A percentile compares a stretch with the other conserved stretches of the same genome.
phyloP scores from a whole-genome alignment of 139 green algal genomes.

The Tetradesmus obliquus region DNA sequence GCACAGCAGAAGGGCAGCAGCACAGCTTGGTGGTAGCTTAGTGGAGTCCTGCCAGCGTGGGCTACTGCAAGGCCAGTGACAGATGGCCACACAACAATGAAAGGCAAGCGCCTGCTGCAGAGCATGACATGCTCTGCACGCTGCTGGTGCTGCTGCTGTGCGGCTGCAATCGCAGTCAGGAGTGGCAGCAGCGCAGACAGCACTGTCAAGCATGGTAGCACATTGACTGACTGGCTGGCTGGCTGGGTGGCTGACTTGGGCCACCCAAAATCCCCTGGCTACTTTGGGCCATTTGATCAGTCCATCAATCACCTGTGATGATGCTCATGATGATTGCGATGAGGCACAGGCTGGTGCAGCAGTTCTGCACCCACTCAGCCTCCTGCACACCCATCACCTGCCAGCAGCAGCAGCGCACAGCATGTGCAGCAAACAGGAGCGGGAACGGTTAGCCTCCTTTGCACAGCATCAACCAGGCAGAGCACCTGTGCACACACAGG shows the following conservation, averaged over 20 bases:
- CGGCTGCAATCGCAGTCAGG: too few relatives aligned
- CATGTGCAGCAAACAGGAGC: background rate
- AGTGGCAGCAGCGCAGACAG: too few relatives aligned
- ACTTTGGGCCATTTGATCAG: background rate
- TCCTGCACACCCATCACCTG: constrained; percentile 26
- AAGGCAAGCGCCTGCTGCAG: background rate
- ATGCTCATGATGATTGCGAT: constrained; percentile 37
- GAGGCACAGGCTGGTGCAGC: constrained; percentile 26
- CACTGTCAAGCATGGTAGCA: too few relatives aligned
- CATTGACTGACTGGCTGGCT: background rate
- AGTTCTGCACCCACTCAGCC: constrained; percentile 37
- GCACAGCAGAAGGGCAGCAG: background rate
- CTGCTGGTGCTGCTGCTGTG: background rate
- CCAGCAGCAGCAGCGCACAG: background rate
- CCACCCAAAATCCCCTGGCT: too few relatives aligned
- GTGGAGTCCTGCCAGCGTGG: background rate
- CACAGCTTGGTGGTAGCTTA: background rate
- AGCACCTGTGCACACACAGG: background rate
- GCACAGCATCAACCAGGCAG: background rate
- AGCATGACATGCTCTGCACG: too few relatives aligned
- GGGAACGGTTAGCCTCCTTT: background rate
- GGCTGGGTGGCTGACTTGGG: background rate
- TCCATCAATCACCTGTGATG: constrained; percentile 18
- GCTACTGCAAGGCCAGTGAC: background rate
- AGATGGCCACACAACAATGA: background rate